phyloP scores from a whole-genome alignment of 345 rosid species.

The Adansonia digitata region DNA sequence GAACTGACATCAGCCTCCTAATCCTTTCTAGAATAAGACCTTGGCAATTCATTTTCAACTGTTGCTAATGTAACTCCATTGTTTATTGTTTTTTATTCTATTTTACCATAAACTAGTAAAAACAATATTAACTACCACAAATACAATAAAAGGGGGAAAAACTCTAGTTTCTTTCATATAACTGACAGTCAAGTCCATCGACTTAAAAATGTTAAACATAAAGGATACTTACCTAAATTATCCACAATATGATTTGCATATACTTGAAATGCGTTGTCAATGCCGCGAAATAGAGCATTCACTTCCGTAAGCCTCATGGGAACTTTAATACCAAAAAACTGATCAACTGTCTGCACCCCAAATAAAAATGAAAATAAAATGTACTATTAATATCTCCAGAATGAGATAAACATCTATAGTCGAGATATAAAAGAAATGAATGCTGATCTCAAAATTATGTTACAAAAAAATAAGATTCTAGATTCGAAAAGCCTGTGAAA shows the following conservation, averaged over 20 bases:
- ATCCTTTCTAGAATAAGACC: not conserved
- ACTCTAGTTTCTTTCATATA: not conserved
- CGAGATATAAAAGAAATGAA: slow-evolving; percentile 2
- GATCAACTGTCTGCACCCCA: slow-evolving; percentile 89
- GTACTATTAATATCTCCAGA: slow-evolving; percentile 5
- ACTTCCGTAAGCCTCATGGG: slow-evolving; percentile 85
- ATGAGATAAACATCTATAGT: not conserved
- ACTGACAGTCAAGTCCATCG: slow-evolving; percentile 10
- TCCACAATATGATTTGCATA: slow-evolving; percentile 72
- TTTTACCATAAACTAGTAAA: not conserved
- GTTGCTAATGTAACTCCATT: not conserved
- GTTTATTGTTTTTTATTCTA: not conserved
- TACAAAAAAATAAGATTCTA: not conserved
- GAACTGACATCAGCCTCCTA: not conserved
- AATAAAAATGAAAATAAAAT: not conserved
- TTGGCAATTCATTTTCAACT: not conserved
- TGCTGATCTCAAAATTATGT: not conserved
- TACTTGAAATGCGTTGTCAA: slow-evolving; percentile 92
- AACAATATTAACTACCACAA: not conserved
- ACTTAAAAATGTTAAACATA: slow-evolving; percentile 13
- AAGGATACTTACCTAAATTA: slow-evolving; percentile 64
- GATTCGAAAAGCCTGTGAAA: not conserved
- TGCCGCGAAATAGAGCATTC: slow-evolving; percentile 68
- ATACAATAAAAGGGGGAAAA: not conserved
- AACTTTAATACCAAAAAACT: slow-evolving; percentile 75